These are phyloP conservation scores for Hemerocallis citrina DNA, from an alignment of 106 monocot species.

Conservation along the genomic window DNA sequence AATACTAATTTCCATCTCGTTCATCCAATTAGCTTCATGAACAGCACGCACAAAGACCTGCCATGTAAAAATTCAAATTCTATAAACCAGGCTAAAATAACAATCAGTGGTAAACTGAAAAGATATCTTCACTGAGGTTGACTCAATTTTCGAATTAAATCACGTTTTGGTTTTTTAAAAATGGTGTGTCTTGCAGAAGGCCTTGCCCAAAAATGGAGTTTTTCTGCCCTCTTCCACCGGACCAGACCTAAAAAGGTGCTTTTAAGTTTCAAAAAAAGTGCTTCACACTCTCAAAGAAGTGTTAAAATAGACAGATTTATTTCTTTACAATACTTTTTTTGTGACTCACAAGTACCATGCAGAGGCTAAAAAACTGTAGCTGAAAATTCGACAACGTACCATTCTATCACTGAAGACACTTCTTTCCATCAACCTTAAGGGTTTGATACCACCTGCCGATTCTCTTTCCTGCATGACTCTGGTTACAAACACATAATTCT, in stretches of 20 bases:
- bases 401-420: constrained; percentile 96
- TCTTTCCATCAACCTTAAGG: constrained; percentile 87
- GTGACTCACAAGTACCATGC: too few relatives aligned
- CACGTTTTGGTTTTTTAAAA: too few relatives aligned
- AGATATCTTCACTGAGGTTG: neutral
- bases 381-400: constrained; percentile 28
- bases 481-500: constrained; percentile 96
- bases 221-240: too few relatives aligned
- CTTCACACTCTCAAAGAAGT: too few relatives aligned
- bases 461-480: constrained; percentile 97
- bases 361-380: neutral
- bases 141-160: too few relatives aligned
- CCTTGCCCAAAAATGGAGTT: too few relatives aligned
- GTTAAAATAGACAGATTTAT: too few relatives aligned
- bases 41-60: constrained; percentile 94
- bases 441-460: constrained; percentile 69
- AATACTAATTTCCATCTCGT: constrained; percentile 95
- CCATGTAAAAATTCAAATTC: neutral
- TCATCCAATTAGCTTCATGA: constrained; percentile 98
- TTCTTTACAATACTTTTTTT: too few relatives aligned
- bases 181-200: too few relatives aligned
- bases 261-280: too few relatives aligned
- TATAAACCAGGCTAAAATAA: neutral
- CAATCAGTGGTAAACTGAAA: neutral
- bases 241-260: too few relatives aligned